Evolutionary conservation across 352 stramenopile genomes (phyloP), one percentile per base, ranked within the genome.

Genomic region (Pythium biforme): DNA sequence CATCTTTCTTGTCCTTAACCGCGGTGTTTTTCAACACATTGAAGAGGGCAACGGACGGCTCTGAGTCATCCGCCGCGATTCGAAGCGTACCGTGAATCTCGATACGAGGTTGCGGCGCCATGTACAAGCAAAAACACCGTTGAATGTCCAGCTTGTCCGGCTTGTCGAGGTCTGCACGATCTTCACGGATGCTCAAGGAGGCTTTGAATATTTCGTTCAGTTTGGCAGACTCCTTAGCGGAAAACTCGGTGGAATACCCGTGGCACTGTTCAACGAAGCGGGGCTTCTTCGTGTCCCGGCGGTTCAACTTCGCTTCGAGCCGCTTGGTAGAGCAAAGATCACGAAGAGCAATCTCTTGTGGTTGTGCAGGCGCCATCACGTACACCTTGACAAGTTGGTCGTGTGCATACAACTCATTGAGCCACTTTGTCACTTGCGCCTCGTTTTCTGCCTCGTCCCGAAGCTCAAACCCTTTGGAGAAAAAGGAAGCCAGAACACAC

Each of bases 231-330:
- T 90, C 78, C 2, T 49, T 26, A 17, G 71, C 55, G 8, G 48
- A 62, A n/a, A 88, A 66, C 2, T 31, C 34, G 2, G 49, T 69
- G 14, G 29, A 49, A 52, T 65, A 92, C 4, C 82, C 82, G 40
- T 92, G 82, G 29, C 76, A 88, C 57, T 88, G 78, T 1, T 77
- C 78, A 12, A 89, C 29, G 20, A 90, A 89, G 10, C 73, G 73
- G 9, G 82, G 79, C 15, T 69, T 73, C 0, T 47, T 41, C 33
- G 79, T 50, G 8, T 65, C 70, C n/a, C 70, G 58, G 15, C 78
- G 70, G 3, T 62, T 37, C 3, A 89, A 54, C 15, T 57, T 48
- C 3, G 69, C 25, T 56, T 85, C 68, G 1, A 81, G 15, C 1
- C 78, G 47, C 31, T 81, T 76, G 29, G 76, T 80, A 0, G 69